These are phyloP conservation scores for Cantharellus anzutake DNA, from an alignment of 768 basidiomycete species.

Conservation along the genomic window DNA sequence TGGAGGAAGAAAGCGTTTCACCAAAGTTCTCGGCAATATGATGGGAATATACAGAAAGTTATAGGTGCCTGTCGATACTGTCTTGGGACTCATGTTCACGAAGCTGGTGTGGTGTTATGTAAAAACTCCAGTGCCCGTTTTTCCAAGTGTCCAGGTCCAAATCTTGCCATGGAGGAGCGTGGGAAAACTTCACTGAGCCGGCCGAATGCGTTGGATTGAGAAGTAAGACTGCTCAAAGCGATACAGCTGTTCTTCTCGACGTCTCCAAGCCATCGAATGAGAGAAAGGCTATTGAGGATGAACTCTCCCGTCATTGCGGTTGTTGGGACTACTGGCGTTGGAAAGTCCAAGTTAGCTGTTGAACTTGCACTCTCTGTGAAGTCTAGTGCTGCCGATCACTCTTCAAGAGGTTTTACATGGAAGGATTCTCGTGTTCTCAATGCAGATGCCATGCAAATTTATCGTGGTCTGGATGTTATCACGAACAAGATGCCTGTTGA, in stretches of 20 bases:
- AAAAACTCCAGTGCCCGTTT: no score
- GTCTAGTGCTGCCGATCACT: conserved; percentile 5
- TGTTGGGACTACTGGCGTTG: conserved; percentile 86
- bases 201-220: no score
- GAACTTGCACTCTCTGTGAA: conserved; percentile 47
- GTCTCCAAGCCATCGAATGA: no score
- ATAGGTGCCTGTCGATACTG: not conserved
- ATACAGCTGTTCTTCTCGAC: no score
- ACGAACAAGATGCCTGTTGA: conserved; percentile 77
- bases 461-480: conserved; percentile 75
- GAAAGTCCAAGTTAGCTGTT: conserved; percentile 83
- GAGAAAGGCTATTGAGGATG: not conserved
- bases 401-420: conserved; percentile 20
- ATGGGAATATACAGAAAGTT: not conserved
- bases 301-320: conserved; percentile 50
- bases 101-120: no score
- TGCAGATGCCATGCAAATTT: conserved; percentile 96
- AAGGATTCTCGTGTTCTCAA: conserved; percentile 66
- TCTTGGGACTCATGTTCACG: no score
- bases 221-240: no score
- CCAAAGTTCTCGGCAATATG: not conserved
- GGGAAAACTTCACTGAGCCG: no score
- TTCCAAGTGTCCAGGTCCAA: no score
- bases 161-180: no score
- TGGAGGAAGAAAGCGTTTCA: not conserved